Evolutionary conservation across 306 rosid genomes (phyloP).

Genomic region (Hippophae rhamnoides): DNA sequence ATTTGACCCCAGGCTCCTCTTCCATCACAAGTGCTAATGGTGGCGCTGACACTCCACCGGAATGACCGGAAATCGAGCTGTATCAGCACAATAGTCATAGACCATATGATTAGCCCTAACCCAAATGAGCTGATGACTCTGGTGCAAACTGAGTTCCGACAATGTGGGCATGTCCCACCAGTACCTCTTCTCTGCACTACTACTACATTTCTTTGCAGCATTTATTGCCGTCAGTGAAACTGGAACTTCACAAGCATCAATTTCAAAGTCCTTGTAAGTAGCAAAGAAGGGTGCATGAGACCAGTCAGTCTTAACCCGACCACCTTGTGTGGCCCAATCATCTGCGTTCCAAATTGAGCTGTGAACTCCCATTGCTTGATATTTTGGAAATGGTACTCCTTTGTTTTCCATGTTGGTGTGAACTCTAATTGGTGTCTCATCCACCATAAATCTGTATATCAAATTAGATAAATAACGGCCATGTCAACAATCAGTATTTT

Average conservation of each 20-base stretch:
- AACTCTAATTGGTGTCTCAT: conserved; percentile 76
- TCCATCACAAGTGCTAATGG: conserved; percentile 17
- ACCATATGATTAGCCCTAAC: conserved; percentile 82
- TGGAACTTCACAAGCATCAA: conserved; percentile 55
- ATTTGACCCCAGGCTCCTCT: too few relatives aligned
- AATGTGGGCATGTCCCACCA: conserved; percentile 86
- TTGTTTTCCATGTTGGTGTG: conserved; percentile 73
- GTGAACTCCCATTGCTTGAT: conserved; percentile 89
- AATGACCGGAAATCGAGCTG: conserved; percentile 47
- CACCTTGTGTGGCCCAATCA: conserved; percentile 99
- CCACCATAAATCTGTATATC: conserved; percentile 52
- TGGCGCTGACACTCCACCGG: conserved; percentile 81
- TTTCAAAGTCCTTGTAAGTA: conserved; percentile 53
- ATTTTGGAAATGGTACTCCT: conserved; percentile 69
- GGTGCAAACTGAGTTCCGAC: conserved; percentile 60
- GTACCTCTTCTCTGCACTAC: conserved; percentile 47
- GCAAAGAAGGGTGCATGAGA: conserved; percentile 76
- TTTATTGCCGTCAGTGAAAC: conserved; percentile 24
- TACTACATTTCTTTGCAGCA: conserved; percentile 40
- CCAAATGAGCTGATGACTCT: conserved; percentile 88
- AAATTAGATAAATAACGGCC: neutral
- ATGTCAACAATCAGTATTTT: neutral
- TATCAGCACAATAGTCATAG: conserved; percentile 77
- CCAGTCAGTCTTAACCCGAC: conserved; percentile 92
- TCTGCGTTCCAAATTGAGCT: conserved; percentile 97